Evolutionary conservation across 2,329 filamentous ascomycete species (phyloP).

Genomic region (Mariannaea elegans): DNA sequence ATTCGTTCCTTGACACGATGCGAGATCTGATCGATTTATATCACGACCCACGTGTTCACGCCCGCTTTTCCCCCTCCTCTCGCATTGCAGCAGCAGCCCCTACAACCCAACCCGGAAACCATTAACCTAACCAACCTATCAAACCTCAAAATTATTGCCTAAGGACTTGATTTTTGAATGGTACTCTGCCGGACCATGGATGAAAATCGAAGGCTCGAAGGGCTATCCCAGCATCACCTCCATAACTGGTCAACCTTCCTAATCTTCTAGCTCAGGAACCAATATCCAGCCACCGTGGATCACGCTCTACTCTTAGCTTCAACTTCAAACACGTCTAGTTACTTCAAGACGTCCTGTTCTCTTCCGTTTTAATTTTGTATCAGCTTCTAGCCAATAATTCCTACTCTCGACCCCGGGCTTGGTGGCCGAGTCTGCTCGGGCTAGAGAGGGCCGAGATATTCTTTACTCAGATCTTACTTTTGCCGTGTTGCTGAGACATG

Average conservation of each 20-base stretch:
- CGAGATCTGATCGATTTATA: constrained; percentile 19
- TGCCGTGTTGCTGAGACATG: not conserved
- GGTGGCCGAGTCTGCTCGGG: too few species aligned
- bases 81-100: too few species aligned
- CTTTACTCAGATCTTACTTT: not conserved
- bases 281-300: constrained; percentile 11
- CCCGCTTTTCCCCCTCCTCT: not conserved
- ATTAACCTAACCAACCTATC: too few species aligned
- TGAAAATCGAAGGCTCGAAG: too few species aligned
- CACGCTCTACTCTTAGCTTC: constrained; percentile 15
- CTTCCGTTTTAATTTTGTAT: not conserved
- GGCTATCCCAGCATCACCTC: not conserved
- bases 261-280: constrained; percentile 12
- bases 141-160: too few species aligned
- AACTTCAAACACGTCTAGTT: not conserved
- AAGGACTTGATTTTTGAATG: too few species aligned
- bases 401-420: not conserved
- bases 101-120: too few species aligned
- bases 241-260: too few species aligned
- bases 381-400: not conserved
- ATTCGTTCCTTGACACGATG: not conserved
- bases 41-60: constrained; percentile 23
- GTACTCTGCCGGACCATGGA: too few species aligned
- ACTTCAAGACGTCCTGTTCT: not conserved
- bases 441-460: not conserved